Percentiles rank a stretch among this genome's conserved stretches.
Conservation (phyloP, 345 rosid species). For the Schrenkiella parvula region DNA sequence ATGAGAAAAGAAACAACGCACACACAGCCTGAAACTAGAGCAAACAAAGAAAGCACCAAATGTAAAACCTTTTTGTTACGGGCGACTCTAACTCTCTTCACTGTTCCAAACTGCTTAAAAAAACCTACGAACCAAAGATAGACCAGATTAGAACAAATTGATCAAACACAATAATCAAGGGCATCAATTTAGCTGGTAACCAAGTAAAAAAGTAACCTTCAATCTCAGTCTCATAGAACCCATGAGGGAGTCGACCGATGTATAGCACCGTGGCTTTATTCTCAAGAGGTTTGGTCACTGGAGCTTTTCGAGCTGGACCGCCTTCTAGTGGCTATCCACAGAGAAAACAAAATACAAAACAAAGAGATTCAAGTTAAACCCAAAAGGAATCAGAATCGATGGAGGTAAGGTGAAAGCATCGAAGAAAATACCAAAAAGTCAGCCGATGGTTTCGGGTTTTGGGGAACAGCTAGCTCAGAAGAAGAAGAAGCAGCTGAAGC, state of each 20-base stretch:
- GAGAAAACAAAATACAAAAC: not conserved
- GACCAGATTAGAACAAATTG: not conserved
- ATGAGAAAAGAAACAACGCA: not conserved
- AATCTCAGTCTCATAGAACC: slow-evolving; percentile 89
- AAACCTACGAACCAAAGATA: slow-evolving; percentile 40
- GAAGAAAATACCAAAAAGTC: slow-evolving; percentile 69
- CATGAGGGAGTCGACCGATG: slow-evolving; percentile 89
- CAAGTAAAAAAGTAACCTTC: slow-evolving; percentile 40
- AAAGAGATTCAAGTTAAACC: not conserved
- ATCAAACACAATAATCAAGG: not conserved
- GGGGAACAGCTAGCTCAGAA: slow-evolving; percentile 28
- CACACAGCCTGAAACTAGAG: not conserved
- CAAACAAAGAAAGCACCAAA: not conserved
- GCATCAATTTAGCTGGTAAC: not conserved
- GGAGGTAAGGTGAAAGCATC: not conserved
- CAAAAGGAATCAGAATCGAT: not conserved
- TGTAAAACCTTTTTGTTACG: slow-evolving; percentile 71
- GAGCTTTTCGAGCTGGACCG: slow-evolving; percentile 55
- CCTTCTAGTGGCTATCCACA: slow-evolving; percentile 70
- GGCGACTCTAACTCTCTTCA: slow-evolving; percentile 78
- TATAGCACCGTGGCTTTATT: slow-evolving; percentile 59
- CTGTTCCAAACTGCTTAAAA: slow-evolving; percentile 78
- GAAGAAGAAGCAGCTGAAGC: slow-evolving; percentile 24
- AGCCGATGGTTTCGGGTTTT: slow-evolving; percentile 34
- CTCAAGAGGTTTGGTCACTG: slow-evolving; percentile 34